Conservation (phyloP, 1,284 basidiomycete genomes). For the Agroathelia rolfsii region DNA sequence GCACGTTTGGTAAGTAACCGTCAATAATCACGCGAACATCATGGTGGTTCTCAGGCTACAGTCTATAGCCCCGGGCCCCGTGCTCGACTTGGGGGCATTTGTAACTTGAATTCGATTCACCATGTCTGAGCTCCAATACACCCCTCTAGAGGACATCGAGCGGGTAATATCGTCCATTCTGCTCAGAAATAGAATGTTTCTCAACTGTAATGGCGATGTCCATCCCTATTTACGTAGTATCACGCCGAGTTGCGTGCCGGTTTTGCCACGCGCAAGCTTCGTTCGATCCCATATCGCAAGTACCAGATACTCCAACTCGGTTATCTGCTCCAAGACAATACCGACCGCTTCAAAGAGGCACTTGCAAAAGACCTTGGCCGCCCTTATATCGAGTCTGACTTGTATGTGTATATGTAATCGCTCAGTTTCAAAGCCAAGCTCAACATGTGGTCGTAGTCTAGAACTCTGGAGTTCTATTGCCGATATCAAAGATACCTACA, state of each 20-base stretch:
- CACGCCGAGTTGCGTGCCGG: slow-evolving; percentile 37
- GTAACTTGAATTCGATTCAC: too few relatives aligned
- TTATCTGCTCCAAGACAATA: slow-evolving; percentile 61
- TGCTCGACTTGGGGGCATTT: too few relatives aligned
- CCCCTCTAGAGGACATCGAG: slow-evolving; percentile 32
- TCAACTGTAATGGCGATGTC: not conserved
- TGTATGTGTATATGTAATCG: slow-evolving; percentile 32
- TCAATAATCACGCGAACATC: too few relatives aligned
- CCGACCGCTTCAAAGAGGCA: slow-evolving; percentile 42
- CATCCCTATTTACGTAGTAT: slow-evolving; percentile 28
- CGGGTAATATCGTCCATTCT: slow-evolving; percentile 17
- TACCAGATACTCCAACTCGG: slow-evolving; percentile 56
- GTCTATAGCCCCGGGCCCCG: too few relatives aligned
- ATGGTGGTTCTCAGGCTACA: too few relatives aligned
- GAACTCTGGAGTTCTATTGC: slow-evolving; percentile 43
- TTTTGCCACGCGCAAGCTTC: slow-evolving; percentile 51
- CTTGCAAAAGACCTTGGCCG: slow-evolving; percentile 48
- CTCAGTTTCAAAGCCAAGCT: not conserved
- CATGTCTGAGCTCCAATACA: slow-evolving; percentile 25
- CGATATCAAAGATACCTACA: slow-evolving; percentile 58
- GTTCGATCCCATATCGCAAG: slow-evolving; percentile 50
- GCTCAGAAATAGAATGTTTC: not conserved
- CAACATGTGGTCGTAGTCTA: slow-evolving; percentile 26
- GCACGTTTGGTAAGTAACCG: too few relatives aligned
- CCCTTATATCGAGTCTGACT: slow-evolving; percentile 39